phyloP scores from a whole-genome alignment of 2,329 filamentous ascomycete species.

The Neofusicoccum kwambonambiense region DNA sequence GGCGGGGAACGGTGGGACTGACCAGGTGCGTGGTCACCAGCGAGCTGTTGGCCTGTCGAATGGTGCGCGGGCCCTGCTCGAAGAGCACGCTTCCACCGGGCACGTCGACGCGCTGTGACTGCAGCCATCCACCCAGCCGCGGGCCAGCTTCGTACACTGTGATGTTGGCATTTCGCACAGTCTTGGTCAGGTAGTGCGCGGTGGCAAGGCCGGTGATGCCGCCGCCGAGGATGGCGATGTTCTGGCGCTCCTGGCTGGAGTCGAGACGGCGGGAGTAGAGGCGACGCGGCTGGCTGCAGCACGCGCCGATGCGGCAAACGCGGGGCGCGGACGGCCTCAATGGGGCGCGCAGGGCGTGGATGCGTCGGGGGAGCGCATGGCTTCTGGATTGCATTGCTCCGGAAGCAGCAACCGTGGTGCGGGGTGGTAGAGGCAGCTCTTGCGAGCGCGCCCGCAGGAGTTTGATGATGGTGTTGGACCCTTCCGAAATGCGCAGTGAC shows the following conservation, averaged over 20 bases:
- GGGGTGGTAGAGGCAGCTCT: constrained; percentile 18
- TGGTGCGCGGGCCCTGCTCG: constrained; percentile 78
- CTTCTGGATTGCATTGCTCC: constrained; percentile 39
- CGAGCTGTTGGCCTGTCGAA: constrained; percentile 62
- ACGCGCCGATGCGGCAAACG: neutral
- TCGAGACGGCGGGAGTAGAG: constrained; percentile 29
- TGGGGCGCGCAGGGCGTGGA: neutral
- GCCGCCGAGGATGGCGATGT: constrained; percentile 52
- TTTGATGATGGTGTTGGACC: constrained; percentile 13
- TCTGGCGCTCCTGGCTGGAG: constrained; percentile 25
- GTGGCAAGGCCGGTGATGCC: constrained; percentile 53
- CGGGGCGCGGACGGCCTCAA: neutral
- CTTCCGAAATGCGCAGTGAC: constrained; percentile 5
- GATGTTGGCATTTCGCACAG: constrained; percentile 67
- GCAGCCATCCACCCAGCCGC: constrained; percentile 80
- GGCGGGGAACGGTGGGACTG: constrained; percentile 28
- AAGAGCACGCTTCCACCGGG: constrained; percentile 67
- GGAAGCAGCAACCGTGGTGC: constrained; percentile 22
- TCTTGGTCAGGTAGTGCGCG: constrained; percentile 68
- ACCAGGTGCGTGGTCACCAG: constrained; percentile 71
- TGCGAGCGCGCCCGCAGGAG: constrained; percentile 4
- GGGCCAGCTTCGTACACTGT: constrained; percentile 75
- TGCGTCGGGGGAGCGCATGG: constrained; percentile 29
- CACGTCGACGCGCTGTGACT: constrained; percentile 63
- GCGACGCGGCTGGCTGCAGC: constrained; percentile 21